Evolutionary conservation across 2,329 filamentous ascomycete species (phyloP).

Genomic region (Canariomyces notabilis): DNA sequence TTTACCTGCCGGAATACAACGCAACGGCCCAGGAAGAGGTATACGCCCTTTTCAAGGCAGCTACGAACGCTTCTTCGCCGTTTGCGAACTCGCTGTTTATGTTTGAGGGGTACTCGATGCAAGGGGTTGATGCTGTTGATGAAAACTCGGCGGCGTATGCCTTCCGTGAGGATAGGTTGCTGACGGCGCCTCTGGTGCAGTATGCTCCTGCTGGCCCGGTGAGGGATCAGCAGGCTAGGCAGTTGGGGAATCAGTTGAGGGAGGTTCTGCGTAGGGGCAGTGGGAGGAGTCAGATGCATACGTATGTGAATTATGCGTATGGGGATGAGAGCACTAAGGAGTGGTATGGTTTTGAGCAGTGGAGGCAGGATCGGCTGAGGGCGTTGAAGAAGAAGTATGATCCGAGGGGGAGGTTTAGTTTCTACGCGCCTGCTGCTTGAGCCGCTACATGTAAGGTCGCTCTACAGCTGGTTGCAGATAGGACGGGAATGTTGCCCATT

Average conservation of each 20-base stretch:
- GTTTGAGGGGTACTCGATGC: conserved; percentile 50
- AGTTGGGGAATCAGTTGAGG: conserved; percentile 36
- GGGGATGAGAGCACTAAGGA: conserved; percentile 39
- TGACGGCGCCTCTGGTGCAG: conserved; percentile 35
- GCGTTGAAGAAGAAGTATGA: conserved; percentile 47
- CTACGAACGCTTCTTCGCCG: conserved; percentile 23
- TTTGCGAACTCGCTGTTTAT: conserved; percentile 41
- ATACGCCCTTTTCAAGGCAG: conserved; percentile 33
- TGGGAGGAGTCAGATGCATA: conserved; percentile 31
- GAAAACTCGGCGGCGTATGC: conserved; percentile 40
- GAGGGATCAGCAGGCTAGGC: conserved; percentile 31
- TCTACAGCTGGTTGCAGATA: too few species aligned
- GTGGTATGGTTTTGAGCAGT: conserved; percentile 46
- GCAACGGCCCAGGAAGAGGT: conserved; percentile 25
- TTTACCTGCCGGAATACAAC: conserved; percentile 39
- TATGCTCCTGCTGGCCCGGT: conserved; percentile 32
- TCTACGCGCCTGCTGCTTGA: too few species aligned
- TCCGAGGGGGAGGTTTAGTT: conserved; percentile 27
- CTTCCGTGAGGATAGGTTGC: conserved; percentile 40
- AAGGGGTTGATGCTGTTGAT: conserved; percentile 38
- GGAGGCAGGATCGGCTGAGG: conserved; percentile 42
- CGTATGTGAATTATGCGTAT: conserved; percentile 50
- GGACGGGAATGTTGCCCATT: too few species aligned
- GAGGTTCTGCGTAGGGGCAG: conserved; percentile 33
- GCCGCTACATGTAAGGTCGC: too few species aligned